Percentiles rank a stretch among this genome's conserved stretches.
Conservation (phyloP, 495 filamentous ascomycete genomes). For the Neurospora intermedia region DNA sequence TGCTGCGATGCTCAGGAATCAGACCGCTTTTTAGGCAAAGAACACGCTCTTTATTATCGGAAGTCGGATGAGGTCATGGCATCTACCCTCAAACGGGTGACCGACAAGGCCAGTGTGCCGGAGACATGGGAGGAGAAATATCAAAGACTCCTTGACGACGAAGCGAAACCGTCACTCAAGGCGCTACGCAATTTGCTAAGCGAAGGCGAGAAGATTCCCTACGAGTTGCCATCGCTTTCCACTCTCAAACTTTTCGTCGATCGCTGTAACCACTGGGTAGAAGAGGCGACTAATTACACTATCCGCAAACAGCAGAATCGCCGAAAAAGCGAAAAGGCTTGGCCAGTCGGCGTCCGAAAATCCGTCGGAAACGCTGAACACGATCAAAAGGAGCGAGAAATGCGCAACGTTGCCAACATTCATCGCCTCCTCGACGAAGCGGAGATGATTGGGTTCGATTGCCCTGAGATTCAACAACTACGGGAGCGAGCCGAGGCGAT, state of each 20-base stretch:
- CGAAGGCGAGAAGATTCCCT: conserved; percentile 96
- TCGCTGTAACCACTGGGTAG: conserved; percentile 94
- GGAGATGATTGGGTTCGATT: conserved; percentile 86
- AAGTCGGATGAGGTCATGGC: conserved; percentile 61
- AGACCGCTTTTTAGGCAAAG: conserved; percentile 48
- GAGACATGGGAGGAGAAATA: conserved; percentile 89
- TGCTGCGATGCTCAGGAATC: conserved; percentile 62
- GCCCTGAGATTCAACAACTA: conserved; percentile 79
- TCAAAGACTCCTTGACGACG: conserved; percentile 70
- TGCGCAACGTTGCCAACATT: conserved; percentile 85
- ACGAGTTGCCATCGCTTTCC: conserved; percentile 74
- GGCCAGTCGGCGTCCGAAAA: conserved; percentile 59
- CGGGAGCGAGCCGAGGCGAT: conserved; percentile 84
- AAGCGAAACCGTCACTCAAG: conserved; percentile 76
- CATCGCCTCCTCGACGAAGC: conserved; percentile 73
- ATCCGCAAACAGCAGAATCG: conserved; percentile 97
- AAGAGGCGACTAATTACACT: conserved; percentile 94
- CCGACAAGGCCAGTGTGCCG: conserved; percentile 76
- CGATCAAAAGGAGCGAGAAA: conserved; percentile 83
- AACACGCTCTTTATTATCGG: conserved; percentile 64
- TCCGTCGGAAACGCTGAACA: conserved; percentile 49
- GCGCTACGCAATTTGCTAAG: conserved; percentile 69
- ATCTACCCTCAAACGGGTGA: conserved; percentile 58
- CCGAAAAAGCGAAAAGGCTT: conserved; percentile 90
- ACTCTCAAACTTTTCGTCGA: conserved; percentile 83